A percentile compares a stretch with the other conserved stretches of the same genome.
Conservation (phyloP, 1,139 yeast species). For the Kurtzmaniella quercitrusa region DNA sequence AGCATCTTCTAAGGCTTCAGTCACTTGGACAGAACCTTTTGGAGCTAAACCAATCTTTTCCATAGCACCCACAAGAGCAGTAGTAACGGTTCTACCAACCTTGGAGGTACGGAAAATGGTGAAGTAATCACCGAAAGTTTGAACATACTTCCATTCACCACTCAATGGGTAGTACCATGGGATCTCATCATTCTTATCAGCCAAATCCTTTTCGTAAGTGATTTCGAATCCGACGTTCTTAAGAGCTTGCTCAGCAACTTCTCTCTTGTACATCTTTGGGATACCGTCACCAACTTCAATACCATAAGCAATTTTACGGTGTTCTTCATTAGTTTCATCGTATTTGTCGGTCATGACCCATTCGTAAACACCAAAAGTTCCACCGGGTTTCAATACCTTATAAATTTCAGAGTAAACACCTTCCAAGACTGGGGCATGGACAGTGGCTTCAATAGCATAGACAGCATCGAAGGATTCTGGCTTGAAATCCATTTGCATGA, state of each 20-base stretch:
- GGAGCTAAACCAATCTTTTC: constrained; percentile 90
- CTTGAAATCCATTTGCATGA: constrained; percentile 98
- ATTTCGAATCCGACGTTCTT: constrained; percentile 84
- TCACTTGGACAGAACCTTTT: constrained; percentile 86
- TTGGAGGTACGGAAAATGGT: constrained; percentile 88
- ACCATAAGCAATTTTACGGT: constrained; percentile 93
- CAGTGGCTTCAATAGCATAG: constrained; percentile 97
- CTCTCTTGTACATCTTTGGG: constrained; percentile 88
- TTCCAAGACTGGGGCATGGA: constrained; percentile 94
- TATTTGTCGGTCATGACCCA: constrained; percentile 98
- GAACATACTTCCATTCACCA: constrained; percentile 89
- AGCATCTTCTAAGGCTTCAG: constrained; percentile 92
- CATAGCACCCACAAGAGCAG: constrained; percentile 70
- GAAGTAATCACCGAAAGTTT: constrained; percentile 69
- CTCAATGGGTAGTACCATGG: constrained; percentile 99
- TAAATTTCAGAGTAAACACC: constrained; percentile 95
- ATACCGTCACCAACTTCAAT: constrained; percentile 98
- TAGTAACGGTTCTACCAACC: constrained; percentile 82
- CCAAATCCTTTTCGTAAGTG: constrained; percentile 73
- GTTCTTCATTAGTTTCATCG: constrained; percentile 83
- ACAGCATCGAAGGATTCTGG: constrained; percentile 91
- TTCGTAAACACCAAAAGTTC: constrained; percentile 95
- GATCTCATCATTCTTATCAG: constrained; percentile 73
- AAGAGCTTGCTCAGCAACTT: constrained; percentile 86
- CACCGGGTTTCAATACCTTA: constrained; percentile 96